phyloP scores from a whole-genome alignment of 108 stramenopile species.

The Discostella pseudostelligera region DNA sequence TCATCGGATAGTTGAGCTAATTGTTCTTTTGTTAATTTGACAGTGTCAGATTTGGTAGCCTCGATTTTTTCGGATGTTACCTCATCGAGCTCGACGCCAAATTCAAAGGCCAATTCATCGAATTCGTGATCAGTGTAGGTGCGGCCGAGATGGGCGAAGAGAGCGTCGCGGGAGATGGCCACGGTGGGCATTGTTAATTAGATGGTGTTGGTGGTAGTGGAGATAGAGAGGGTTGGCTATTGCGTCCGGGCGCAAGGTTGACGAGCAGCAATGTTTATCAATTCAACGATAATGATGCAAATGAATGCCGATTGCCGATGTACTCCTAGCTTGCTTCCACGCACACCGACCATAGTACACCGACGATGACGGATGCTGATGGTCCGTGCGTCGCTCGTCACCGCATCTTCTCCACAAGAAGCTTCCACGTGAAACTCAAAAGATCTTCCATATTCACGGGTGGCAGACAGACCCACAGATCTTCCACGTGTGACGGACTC shows the following conservation, averaged over 20 bases:
- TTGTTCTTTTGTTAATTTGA: constrained; percentile 60
- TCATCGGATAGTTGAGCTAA: constrained; percentile 54
- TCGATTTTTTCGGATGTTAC: constrained; percentile 92
- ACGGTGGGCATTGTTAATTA: constrained; percentile 93
- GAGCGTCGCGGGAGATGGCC: constrained; percentile 79
- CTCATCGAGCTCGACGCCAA: constrained; percentile 99
- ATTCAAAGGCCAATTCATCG: constrained; percentile 99
- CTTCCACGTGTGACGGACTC: too few species aligned
- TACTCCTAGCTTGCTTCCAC: too few species aligned
- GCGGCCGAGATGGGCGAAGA: constrained; percentile 89
- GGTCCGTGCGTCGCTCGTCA: constrained; percentile 33
- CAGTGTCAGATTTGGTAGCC: constrained; percentile 71
- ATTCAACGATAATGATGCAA: too few species aligned
- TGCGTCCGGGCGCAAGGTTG: too few species aligned
- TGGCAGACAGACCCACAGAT: neutral
- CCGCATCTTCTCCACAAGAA: neutral
- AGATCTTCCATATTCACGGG: neutral
- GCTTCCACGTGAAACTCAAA: constrained; percentile 7
- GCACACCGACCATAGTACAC: too few species aligned
- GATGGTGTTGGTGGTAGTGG: constrained; percentile 89
- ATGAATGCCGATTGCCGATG: too few species aligned
- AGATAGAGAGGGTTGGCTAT: constrained; percentile 89
- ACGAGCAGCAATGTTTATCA: too few species aligned
- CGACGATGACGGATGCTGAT: too few species aligned
- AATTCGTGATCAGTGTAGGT: constrained; percentile 98